Evolutionary conservation across 2,329 filamentous ascomycete species (phyloP).

Genomic region (Fusarium mangiferae): DNA sequence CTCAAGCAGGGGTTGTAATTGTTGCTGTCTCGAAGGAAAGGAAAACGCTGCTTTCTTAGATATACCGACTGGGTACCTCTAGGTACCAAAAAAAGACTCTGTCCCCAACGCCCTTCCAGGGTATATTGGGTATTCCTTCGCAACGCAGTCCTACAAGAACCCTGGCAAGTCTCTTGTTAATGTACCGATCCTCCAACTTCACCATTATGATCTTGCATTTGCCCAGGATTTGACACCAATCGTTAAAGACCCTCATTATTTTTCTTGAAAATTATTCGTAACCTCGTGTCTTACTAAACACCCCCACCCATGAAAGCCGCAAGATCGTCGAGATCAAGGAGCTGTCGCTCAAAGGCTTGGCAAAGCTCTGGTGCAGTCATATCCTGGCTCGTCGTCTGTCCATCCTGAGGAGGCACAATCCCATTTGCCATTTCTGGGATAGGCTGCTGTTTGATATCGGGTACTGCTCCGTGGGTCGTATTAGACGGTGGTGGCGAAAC

Average conservation of each 20-base stretch:
- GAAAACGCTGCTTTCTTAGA: slow-evolving; percentile 21
- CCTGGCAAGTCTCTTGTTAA: not conserved
- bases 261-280: slow-evolving; percentile 3
- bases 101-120: slow-evolving; percentile 44
- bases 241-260: slow-evolving; percentile 17
- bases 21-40: not conserved
- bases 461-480: slow-evolving; percentile 40
- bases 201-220: slow-evolving; percentile 10
- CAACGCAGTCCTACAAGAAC: slow-evolving; percentile 38
- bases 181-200: not conserved
- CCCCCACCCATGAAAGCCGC: slow-evolving; percentile 72
- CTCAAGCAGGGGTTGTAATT: not conserved
- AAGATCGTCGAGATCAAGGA: slow-evolving; percentile 69
- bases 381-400: slow-evolving; percentile 55
- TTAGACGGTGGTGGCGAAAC: slow-evolving; percentile 55
- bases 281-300: slow-evolving; percentile 52
- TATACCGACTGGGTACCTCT: slow-evolving; percentile 1
- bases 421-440: slow-evolving; percentile 50
- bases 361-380: slow-evolving; percentile 70
- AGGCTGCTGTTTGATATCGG: slow-evolving; percentile 52
- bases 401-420: slow-evolving; percentile 46
- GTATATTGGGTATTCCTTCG: slow-evolving; percentile 45
- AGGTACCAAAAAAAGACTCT: slow-evolving; percentile 30
- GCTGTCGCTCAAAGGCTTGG: slow-evolving; percentile 67
- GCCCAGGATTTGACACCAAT: slow-evolving; percentile 8